Evolutionary conservation across 2,329 filamentous ascomycete species (phyloP).

Genomic region (Mycogone perniciosa): DNA sequence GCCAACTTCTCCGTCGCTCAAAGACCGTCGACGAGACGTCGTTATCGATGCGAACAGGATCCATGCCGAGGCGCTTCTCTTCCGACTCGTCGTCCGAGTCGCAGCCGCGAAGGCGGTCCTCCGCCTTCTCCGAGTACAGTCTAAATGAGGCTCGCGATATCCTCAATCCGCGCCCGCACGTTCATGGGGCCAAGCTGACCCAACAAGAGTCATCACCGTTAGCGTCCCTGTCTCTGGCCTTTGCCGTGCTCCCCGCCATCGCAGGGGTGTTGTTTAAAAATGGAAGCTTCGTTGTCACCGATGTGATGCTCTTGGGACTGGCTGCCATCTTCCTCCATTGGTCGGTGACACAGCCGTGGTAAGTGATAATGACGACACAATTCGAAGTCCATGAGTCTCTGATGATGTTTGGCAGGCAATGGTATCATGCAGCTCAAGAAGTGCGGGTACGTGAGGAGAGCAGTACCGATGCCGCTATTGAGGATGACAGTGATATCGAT

Average conservation of each 20-base stretch:
- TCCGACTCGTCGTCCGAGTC: constrained; percentile 24
- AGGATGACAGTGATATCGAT: constrained; percentile 40
- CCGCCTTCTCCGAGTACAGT: constrained; percentile 71
- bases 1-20: constrained; percentile 36
- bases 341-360: constrained; percentile 89
- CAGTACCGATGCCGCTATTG: constrained; percentile 34
- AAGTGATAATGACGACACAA: constrained; percentile 22
- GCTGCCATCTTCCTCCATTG: constrained; percentile 86
- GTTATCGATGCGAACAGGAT: constrained; percentile 16
- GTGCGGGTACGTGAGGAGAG: constrained; percentile 48
- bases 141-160: constrained; percentile 64
- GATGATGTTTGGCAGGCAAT: constrained; percentile 47
- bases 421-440: constrained; percentile 67
- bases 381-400: background rate
- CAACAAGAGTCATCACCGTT: constrained; percentile 58
- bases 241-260: constrained; percentile 81
- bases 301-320: constrained; percentile 72
- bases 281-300: constrained; percentile 76
- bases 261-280: constrained; percentile 79
- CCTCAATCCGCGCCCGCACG: constrained; percentile 44
- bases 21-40: constrained; percentile 33
- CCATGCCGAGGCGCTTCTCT: constrained; percentile 15
- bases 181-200: constrained; percentile 29
- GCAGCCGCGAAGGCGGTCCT: constrained; percentile 57
- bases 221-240: constrained; percentile 73